phyloP scores from a whole-genome alignment of 208 protist genomes.

The Naegleria gruberi region DNA sequence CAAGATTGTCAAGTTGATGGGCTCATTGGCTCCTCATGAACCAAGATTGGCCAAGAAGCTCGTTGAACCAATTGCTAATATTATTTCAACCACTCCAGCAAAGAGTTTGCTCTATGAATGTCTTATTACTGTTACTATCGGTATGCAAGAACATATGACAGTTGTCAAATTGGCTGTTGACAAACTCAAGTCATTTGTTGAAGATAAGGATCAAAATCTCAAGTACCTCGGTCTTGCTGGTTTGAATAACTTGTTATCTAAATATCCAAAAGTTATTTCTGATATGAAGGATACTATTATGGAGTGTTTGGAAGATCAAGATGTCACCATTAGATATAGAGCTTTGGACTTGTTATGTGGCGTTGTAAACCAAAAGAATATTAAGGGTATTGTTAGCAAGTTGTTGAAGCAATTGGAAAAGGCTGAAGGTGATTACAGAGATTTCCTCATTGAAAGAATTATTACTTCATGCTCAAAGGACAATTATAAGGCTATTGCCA shows the following conservation, averaged over 20 bases:
- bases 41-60: constrained; percentile 94
- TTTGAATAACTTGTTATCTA: constrained; percentile 74
- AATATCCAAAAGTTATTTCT: constrained; percentile 76
- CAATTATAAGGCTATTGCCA: constrained; percentile 74
- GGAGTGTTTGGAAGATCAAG: constrained; percentile 82
- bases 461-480: constrained; percentile 61
- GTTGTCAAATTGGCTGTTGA: constrained; percentile 78
- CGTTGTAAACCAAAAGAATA: constrained; percentile 80
- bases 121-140: constrained; percentile 80
- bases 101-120: constrained; percentile 94
- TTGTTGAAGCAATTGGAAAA: constrained; percentile 43
- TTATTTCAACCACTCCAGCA: constrained; percentile 87
- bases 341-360: constrained; percentile 79
- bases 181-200: constrained; percentile 87
- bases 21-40: constrained; percentile 84
- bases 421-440: constrained; percentile 72
- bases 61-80: constrained; percentile 84
- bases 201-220: constrained; percentile 94
- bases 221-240: constrained; percentile 94
- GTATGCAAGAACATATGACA: constrained; percentile 61
- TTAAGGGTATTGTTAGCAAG: constrained; percentile 57
- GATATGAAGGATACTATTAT: constrained; percentile 81
- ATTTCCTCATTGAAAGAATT: constrained; percentile 75
- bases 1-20: constrained; percentile 97
- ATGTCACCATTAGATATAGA: constrained; percentile 87